Evolutionary conservation across 352 stramenopile species (phyloP).

Genomic region (Pythium guiyangense): DNA sequence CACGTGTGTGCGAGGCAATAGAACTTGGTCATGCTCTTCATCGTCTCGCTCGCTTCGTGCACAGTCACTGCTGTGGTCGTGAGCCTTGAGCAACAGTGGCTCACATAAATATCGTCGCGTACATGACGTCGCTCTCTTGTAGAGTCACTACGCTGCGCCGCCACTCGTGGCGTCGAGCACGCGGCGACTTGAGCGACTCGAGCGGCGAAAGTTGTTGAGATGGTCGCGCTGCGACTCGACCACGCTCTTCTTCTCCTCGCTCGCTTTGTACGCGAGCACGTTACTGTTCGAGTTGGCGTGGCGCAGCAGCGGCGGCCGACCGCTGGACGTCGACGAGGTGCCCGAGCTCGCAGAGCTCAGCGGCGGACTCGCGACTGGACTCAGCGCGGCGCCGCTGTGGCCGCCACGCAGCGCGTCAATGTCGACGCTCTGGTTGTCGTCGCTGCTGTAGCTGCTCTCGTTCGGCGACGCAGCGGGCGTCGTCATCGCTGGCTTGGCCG

Average conservation of each 20-base stretch:
- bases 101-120: background rate
- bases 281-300: constrained; percentile 30
- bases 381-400: background rate
- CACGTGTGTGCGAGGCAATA: too few relatives aligned
- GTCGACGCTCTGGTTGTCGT: constrained; percentile 12
- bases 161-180: constrained; percentile 1
- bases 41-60: too few relatives aligned
- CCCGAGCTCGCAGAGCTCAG: constrained; percentile 3
- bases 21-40: too few relatives aligned
- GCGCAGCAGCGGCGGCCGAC: constrained; percentile 23
- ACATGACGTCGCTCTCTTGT: background rate
- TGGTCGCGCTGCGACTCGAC: constrained; percentile 35
- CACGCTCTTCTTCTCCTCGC: constrained; percentile 29
- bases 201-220: constrained; percentile 20
- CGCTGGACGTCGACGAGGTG: constrained; percentile 2
- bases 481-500: background rate
- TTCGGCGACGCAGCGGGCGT: background rate
- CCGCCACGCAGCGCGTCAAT: constrained; percentile 7
- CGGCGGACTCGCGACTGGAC: background rate
- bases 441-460: constrained; percentile 2
- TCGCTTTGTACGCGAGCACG: constrained; percentile 31
- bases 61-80: too few relatives aligned
- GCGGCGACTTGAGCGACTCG: constrained; percentile 7
- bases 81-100: background rate
- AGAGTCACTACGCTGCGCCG: background rate